phyloP scores from a whole-genome alignment of 331 rosid species.

The Phaseolus coccineus region DNA sequence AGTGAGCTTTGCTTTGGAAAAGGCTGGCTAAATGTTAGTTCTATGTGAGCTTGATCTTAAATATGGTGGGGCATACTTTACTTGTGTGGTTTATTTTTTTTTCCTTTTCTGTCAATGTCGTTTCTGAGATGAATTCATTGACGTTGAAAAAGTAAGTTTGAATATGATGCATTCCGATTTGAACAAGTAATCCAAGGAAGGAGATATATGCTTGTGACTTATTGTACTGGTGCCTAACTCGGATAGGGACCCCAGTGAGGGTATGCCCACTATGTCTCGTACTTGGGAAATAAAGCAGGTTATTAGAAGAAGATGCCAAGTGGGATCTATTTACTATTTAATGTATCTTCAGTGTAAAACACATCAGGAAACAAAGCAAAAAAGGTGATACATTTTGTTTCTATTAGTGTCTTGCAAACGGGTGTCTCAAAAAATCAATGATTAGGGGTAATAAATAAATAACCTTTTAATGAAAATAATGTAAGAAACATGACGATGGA shows the following conservation, averaged over 20 bases:
- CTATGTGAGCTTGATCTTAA: slow-evolving; percentile 31
- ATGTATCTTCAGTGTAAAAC: background rate
- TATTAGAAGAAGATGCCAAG: background rate
- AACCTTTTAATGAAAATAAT: background rate
- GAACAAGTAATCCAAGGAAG: slow-evolving; percentile 39
- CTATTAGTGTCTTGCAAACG: background rate
- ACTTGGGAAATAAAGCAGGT: slow-evolving; percentile 37
- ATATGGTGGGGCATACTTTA: slow-evolving; percentile 43
- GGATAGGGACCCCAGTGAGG: slow-evolving; percentile 46
- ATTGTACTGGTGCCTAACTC: slow-evolving; percentile 16
- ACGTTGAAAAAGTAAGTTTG: slow-evolving; percentile 40
- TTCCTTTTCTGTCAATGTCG: background rate
- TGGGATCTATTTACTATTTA: background rate
- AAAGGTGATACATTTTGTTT: slow-evolving; percentile 6
- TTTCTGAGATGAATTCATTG: slow-evolving; percentile 36
- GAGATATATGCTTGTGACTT: slow-evolving; percentile 35
- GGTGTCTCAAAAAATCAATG: background rate
- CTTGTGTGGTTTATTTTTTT: background rate
- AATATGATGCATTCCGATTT: slow-evolving; percentile 39
- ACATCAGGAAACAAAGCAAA: background rate
- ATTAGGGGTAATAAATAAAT: background rate
- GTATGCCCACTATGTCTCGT: slow-evolving; percentile 43
- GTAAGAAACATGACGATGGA: background rate
- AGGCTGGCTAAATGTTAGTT: slow-evolving; percentile 22
- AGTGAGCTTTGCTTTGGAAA: slow-evolving; percentile 24